phyloP scores from a whole-genome alignment of 1,139 yeast species.

The Meyerozyma guilliermondii region DNA sequence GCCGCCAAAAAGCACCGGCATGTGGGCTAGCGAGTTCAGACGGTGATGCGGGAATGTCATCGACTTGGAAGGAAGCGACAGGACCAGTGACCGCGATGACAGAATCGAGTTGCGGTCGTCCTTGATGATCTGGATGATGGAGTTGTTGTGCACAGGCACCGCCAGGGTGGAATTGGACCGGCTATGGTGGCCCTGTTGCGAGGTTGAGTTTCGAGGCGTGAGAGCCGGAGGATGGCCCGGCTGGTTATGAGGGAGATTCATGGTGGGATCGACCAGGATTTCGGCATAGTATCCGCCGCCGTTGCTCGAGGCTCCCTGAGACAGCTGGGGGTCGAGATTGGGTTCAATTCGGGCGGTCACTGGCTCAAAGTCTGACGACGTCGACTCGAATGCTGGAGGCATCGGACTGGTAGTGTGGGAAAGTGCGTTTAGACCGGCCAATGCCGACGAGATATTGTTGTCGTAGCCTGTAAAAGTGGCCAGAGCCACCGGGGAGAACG shows the following conservation, averaged over 20 bases:
- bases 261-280: constrained; percentile 42
- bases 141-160: constrained; percentile 28
- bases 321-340: constrained; percentile 31
- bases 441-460: constrained; percentile 38
- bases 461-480: constrained; percentile 42
- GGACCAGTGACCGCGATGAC: constrained; percentile 35
- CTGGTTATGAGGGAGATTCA: constrained; percentile 44
- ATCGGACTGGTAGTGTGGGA: constrained; percentile 29
- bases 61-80: constrained; percentile 42
- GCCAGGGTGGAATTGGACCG: constrained; percentile 5
- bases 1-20: constrained; percentile 41
- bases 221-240: constrained; percentile 30
- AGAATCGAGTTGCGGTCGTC: constrained; percentile 36
- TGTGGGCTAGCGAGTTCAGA: constrained; percentile 38
- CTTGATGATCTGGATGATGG: constrained; percentile 39
- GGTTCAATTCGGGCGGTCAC: constrained; percentile 25
- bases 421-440: constrained; percentile 45
- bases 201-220: constrained; percentile 36
- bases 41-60: constrained; percentile 50
- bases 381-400: constrained; percentile 4
- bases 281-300: constrained; percentile 48
- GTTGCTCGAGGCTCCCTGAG: constrained; percentile 22
- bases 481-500: constrained; percentile 31
- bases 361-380: constrained; percentile 10
- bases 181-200: constrained; percentile 9